Base-by-base conservation (phyloP, 192 early-diverging fungal species). In the Backusella sp. region DNA sequence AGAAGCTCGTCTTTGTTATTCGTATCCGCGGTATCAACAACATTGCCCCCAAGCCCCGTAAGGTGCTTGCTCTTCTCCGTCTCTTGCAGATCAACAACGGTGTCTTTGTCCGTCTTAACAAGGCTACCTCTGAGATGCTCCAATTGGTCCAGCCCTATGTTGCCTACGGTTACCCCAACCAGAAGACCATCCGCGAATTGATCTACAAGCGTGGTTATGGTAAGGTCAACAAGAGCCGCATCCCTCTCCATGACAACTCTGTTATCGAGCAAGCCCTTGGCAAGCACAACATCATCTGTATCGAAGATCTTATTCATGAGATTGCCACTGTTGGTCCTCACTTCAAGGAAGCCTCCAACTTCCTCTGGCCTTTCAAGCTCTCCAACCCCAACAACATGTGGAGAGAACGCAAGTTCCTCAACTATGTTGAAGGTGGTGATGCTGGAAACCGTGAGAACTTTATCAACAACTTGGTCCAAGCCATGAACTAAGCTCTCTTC, bases 21-120 rank as follows among this genome's bases (percentile, higher is more conserved):
- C 96, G 98, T 88, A 95, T 98, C 87, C 98, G 98, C 93, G 97
- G 96, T 98, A 97, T 99, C 92, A 98, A 97, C 92, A 95, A 98
- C 90, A 92, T 99, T 77, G 89, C 97, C 56, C 98, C 98, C 85
- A 99, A 99, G 93, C 96, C 98, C 79, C 92, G 96, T 86, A 99
- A 99, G 94, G 95, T 98, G 72, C 91, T 99, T 77, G 96, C 98
- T 90, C 91, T 99, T 78, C 88, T 99, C 83, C 97, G 98, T 92
- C 91, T 99, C 83, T 92, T 94, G 87, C 95, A 97, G 91, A 99
- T 99, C 92, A 99, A 99, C 96, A 94, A 93, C 87, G 97, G 93
- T 80, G 93, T 95, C 86, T 99, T 99, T 82, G 88, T 99, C 76
- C 89, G 91, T 66, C 91, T 98, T 77, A 98, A 94, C 89, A 94